Evolutionary conservation across 495 filamentous ascomycete genomes (phyloP).

Genomic region (Tuber indicum): DNA sequence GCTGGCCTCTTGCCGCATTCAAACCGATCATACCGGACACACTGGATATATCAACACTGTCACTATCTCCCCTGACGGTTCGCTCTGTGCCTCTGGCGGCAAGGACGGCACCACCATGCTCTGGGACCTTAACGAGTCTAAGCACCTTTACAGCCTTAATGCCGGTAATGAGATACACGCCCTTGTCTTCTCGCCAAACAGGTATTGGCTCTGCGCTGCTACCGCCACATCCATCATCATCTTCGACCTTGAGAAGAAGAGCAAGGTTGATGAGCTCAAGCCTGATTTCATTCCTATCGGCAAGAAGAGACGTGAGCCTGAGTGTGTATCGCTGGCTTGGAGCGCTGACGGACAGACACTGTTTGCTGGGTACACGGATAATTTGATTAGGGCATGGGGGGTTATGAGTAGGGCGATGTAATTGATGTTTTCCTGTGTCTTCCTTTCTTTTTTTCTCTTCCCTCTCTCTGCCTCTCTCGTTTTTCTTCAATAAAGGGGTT

Average conservation of each 20-base stretch:
- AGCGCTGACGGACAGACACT: slow-evolving; percentile 96
- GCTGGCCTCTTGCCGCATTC: slow-evolving; percentile 95
- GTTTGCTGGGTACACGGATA: slow-evolving; percentile 99
- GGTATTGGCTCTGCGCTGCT: slow-evolving; percentile 99
- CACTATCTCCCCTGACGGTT: slow-evolving; percentile 99
- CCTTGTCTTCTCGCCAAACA: slow-evolving; percentile 99
- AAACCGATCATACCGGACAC: slow-evolving; percentile 99
- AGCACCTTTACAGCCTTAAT: slow-evolving; percentile 99
- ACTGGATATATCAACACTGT: slow-evolving; percentile 99
- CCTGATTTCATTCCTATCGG: slow-evolving; percentile 92
- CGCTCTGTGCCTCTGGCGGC: slow-evolving; percentile 96
- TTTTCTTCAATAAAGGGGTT: neutral
- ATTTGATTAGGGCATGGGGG: slow-evolving; percentile 98
- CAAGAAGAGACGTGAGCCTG: slow-evolving; percentile 98
- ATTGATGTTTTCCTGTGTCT: neutral
- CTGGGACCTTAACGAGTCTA: slow-evolving; percentile 99
- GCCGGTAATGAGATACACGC: slow-evolving; percentile 99
- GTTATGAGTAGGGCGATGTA: slow-evolving; percentile 47
- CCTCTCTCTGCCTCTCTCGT: neutral
- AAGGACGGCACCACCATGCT: slow-evolving; percentile 99
- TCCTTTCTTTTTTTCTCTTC: neutral
- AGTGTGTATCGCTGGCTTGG: slow-evolving; percentile 97
- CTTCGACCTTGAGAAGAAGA: slow-evolving; percentile 99
- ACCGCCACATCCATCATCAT: slow-evolving; percentile 97
- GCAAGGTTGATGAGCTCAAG: slow-evolving; percentile 99